Conservation (phyloP, 805 yeast genomes). For the Metschnikowia vanudenii region DNA sequence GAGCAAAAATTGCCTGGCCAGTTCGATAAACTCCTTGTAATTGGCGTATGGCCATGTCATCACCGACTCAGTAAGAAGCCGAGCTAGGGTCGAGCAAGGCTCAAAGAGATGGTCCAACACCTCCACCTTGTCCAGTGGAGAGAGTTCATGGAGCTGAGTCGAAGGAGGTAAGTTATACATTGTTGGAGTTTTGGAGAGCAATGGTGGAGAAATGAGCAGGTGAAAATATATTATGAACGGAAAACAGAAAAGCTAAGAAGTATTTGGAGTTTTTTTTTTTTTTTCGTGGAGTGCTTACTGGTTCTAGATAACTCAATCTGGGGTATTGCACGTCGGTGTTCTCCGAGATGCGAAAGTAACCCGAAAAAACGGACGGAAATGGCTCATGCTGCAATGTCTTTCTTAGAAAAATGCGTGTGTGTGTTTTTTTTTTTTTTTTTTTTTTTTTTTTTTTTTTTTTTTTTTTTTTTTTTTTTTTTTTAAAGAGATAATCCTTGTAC, state of each 20-base stretch:
- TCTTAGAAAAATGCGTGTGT: no score
- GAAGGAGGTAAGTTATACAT: conserved; percentile 15
- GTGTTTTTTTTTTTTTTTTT: no score
- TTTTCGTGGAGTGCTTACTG: background rate
- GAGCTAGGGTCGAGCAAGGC: conserved; percentile 52
- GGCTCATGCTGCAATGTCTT: no score
- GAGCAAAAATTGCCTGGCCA: conserved; percentile 39
- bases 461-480: no score
- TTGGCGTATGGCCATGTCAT: conserved; percentile 20
- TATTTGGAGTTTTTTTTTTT: background rate
- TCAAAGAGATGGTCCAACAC: conserved; percentile 62
- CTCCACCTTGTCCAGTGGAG: conserved; percentile 29
- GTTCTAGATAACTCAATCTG: conserved; percentile 3
- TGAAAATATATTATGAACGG: background rate
- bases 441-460: no score
- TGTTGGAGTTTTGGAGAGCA: background rate
- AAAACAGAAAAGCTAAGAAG: no score
- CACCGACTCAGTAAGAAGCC: conserved; percentile 30
- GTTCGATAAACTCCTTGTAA: conserved; percentile 44
- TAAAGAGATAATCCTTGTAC: no score
- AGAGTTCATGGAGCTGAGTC: conserved; percentile 12
- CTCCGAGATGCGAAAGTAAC: conserved; percentile 5
- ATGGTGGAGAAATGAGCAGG: background rate
- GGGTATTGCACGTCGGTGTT: conserved; percentile 8
- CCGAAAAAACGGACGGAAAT: no score